A percentile compares a stretch with the other conserved stretches of the same genome.
Conservation (phyloP, 1,139 yeast genomes). For the Pichia sp. region DNA sequence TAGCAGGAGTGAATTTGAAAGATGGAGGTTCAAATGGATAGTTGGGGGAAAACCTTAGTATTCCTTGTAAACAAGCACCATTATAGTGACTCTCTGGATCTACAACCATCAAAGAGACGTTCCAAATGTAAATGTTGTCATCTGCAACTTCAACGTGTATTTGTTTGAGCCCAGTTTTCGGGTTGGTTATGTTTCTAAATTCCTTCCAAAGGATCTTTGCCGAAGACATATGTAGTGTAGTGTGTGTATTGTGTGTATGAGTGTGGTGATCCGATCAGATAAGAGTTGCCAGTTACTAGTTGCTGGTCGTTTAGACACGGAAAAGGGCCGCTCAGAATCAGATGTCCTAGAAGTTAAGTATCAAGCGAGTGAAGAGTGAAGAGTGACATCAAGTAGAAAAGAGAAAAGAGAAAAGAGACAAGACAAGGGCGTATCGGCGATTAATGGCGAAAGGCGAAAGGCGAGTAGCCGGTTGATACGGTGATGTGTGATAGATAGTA, state of each 20-base stretch:
- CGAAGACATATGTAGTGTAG: conserved; percentile 37
- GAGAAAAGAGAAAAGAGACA: no score
- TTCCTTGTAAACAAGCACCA: conserved; percentile 93
- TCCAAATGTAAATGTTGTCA: conserved; percentile 89
- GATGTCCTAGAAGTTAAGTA: no score
- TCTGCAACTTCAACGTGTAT: conserved; percentile 86
- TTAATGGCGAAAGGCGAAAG: no score
- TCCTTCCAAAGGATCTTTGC: conserved; percentile 81
- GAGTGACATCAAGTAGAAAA: no score
- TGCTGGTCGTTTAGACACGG: no score
- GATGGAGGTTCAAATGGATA: conserved; percentile 94
- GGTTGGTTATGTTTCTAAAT: conserved; percentile 88
- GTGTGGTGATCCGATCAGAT: no score
- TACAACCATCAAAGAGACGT: conserved; percentile 87
- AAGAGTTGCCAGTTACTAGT: no score
- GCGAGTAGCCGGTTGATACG: no score
- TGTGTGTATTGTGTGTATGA: background rate
- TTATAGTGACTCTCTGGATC: conserved; percentile 87
- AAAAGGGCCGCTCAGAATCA: no score
- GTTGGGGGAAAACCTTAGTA: conserved; percentile 86
- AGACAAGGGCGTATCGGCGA: no score
- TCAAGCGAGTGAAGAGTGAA: no score
- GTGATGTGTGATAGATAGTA: no score
- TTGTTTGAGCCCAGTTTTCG: conserved; percentile 80
- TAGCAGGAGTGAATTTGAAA: conserved; percentile 89